phyloP scores from a whole-genome alignment of 2,329 filamentous ascomycete genomes.

The Cercospora citrullina region DNA sequence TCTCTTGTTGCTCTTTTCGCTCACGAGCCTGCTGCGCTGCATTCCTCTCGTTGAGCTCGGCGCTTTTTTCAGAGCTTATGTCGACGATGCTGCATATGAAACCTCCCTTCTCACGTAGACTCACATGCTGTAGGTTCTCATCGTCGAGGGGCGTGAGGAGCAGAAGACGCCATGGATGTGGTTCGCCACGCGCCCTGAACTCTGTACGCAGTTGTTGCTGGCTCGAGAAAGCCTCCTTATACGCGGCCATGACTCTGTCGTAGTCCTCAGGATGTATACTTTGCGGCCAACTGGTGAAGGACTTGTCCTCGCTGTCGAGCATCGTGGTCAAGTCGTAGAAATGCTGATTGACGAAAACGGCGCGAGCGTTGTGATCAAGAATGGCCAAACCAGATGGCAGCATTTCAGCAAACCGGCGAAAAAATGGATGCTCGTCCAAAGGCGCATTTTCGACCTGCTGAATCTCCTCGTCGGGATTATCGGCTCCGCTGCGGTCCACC shows the following conservation, averaged over 20 bases:
- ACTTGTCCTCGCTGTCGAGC: conserved; percentile 38
- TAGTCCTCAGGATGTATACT: conserved; percentile 49
- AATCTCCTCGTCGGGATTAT: not conserved
- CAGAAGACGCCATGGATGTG: conserved; percentile 45
- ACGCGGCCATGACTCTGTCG: conserved; percentile 47
- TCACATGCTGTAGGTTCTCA: conserved; percentile 38
- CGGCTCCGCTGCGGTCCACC: conserved; percentile 6
- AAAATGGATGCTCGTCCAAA: conserved; percentile 44
- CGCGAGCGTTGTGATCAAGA: conserved; percentile 46
- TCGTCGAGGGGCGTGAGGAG: conserved; percentile 46
- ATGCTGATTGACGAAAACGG: conserved; percentile 50
- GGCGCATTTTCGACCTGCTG: conserved; percentile 27
- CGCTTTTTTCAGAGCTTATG: conserved; percentile 49
- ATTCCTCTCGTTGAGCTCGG: conserved; percentile 45
- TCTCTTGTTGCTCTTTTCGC: conserved; percentile 48
- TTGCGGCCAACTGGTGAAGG: conserved; percentile 49
- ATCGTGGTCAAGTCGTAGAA: conserved; percentile 51
- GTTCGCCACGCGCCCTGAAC: conserved; percentile 42
- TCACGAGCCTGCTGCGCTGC: conserved; percentile 47
- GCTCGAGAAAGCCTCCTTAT: conserved; percentile 44
- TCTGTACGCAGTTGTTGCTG: conserved; percentile 45
- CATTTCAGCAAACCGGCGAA: conserved; percentile 48
- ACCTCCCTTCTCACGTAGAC: conserved; percentile 41
- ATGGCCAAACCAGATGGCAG: conserved; percentile 50
- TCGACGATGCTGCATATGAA: conserved; percentile 51